Percentiles rank a stretch among this genome's conserved stretches.
These are phyloP conservation scores for Phytopythium mirpurense DNA, from an alignment of 352 stramenopile species.

Conservation along the genomic window DNA sequence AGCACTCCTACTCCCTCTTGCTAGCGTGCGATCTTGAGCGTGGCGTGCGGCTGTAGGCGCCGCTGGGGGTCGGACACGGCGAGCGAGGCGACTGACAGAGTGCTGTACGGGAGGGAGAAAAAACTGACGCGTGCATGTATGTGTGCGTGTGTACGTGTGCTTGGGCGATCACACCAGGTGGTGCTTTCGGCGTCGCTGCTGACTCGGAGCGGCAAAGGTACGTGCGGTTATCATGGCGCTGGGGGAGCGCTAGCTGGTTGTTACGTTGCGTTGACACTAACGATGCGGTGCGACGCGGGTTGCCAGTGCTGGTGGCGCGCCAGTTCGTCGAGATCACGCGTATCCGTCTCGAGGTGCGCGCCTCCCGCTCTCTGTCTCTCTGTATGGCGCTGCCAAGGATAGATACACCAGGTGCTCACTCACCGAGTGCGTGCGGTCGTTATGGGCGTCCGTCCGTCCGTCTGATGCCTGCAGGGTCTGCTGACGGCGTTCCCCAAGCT, in stretches of 20 bases:
- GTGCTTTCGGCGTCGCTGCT: slow-evolving; percentile 95
- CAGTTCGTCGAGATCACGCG: slow-evolving; percentile 99
- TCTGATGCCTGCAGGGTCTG: slow-evolving; percentile 74
- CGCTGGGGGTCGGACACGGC: neutral
- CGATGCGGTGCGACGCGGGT: neutral
- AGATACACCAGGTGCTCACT: too few species aligned
- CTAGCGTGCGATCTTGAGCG: neutral
- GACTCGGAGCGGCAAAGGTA: slow-evolving; percentile 93
- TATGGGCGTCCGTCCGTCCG: too few species aligned
- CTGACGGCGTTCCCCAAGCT: slow-evolving; percentile 99
- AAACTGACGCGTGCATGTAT: slow-evolving; percentile 2
- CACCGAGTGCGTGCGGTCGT: too few species aligned
- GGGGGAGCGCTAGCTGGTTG: slow-evolving; percentile 13
- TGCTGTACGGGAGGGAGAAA: neutral
- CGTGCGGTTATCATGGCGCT: too few species aligned
- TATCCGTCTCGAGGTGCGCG: slow-evolving; percentile 92
- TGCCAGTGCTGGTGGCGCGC: slow-evolving; percentile 92
- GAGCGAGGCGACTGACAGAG: neutral
- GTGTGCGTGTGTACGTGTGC: neutral
- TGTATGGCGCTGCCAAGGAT: too few species aligned
- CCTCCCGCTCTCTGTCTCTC: too few species aligned
- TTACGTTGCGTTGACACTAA: neutral
- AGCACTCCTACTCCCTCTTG: neutral
- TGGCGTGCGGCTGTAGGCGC: neutral
- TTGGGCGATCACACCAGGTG: too few species aligned